phyloP scores from a whole-genome alignment of 306 rosid species.

The Quercus glauca region DNA sequence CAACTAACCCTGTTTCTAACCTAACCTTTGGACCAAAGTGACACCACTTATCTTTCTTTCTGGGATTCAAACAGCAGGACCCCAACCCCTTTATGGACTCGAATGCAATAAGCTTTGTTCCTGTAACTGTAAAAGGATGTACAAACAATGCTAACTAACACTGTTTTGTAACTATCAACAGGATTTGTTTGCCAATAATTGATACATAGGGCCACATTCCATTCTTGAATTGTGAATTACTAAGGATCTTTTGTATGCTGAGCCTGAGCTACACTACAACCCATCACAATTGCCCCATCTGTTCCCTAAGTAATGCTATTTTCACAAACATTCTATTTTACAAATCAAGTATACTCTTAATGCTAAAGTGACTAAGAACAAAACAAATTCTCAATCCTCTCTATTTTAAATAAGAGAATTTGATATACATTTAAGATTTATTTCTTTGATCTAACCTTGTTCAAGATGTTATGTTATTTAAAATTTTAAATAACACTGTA shows the following conservation, averaged over 20 bases:
- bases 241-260: background rate
- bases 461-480: fast-evolving
- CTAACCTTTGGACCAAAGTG: slow-evolving; percentile 1
- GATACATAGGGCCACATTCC: too few species aligned
- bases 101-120: background rate
- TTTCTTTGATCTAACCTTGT: too few species aligned
- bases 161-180: too few species aligned
- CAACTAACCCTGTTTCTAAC: background rate
- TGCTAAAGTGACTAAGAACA: too few species aligned
- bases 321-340: too few species aligned
- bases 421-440: too few species aligned
- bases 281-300: too few species aligned
- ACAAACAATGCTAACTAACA: background rate
- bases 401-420: too few species aligned
- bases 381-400: too few species aligned
- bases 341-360: too few species aligned
- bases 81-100: background rate
- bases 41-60: background rate
- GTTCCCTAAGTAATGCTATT: too few species aligned
- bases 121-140: background rate
- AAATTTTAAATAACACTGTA: background rate
- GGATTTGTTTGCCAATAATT: too few species aligned
- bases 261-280: background rate
- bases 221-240: background rate
- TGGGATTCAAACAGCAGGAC: background rate